A percentile compares a stretch with the other conserved stretches of the same genome.
phyloP scores from a whole-genome alignment of 2,329 filamentous ascomycete genomes.

The Cercospora citrullina region DNA sequence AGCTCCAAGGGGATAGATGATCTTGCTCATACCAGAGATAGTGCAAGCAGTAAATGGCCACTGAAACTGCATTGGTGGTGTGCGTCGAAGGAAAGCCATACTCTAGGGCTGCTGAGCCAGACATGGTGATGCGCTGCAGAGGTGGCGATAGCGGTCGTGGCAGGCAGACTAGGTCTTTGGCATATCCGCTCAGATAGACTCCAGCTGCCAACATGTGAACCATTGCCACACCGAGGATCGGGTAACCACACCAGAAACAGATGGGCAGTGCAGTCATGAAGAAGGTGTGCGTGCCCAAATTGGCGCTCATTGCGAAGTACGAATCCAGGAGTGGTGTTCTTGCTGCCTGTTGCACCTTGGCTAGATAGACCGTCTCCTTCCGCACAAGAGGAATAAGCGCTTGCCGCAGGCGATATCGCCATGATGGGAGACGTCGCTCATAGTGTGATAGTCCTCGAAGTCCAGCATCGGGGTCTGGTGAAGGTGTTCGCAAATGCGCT shows the following conservation, averaged over 20 bases:
- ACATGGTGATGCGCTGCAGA: conserved; percentile 94
- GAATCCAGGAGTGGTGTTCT: conserved; percentile 85
- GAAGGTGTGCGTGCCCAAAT: conserved; percentile 95
- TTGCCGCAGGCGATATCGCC: conserved; percentile 85
- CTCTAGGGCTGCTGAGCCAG: conserved; percentile 87
- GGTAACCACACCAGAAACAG: conserved; percentile 93
- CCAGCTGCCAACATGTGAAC: conserved; percentile 65
- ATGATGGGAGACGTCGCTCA: conserved; percentile 70
- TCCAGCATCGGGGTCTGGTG: conserved; percentile 64
- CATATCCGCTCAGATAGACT: conserved; percentile 74
- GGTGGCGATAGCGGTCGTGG: conserved; percentile 90
- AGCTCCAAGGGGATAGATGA: conserved; percentile 54
- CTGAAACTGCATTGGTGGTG: conserved; percentile 93
- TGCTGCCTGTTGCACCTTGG: conserved; percentile 75
- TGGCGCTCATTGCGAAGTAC: conserved; percentile 96
- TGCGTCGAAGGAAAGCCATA: conserved; percentile 98
- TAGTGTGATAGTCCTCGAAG: conserved; percentile 70
- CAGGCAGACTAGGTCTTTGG: conserved; percentile 92
- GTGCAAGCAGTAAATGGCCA: conserved; percentile 80
- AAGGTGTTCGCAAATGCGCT: conserved; percentile 34
- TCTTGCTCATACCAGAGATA: conserved; percentile 67
- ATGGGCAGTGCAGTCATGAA: conserved; percentile 96
- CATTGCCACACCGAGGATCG: conserved; percentile 73
- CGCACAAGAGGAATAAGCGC: conserved; percentile 80
- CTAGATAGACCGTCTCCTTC: conserved; percentile 93